phyloP scores from a whole-genome alignment of 176 grass and related monocot genomes.

The Neostapfia colusana region DNA sequence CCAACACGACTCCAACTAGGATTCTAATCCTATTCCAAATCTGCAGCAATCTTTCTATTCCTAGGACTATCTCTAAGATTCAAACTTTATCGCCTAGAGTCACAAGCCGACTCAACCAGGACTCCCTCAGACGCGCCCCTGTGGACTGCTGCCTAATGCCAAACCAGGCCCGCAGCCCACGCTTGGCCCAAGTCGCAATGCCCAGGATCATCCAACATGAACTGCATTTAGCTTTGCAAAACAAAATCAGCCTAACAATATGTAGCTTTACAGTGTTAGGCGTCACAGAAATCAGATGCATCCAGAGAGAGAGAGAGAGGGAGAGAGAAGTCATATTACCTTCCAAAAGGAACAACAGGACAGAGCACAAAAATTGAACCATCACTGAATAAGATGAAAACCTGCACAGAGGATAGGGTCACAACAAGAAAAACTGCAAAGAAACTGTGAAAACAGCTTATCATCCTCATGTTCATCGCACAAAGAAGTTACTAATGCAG shows the following conservation, averaged over 20 bases:
- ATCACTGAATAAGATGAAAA: conserved; percentile 91
- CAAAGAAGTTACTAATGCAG: neutral
- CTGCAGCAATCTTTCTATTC: too few species aligned
- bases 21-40: too few species aligned
- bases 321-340: conserved; percentile 42
- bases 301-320: conserved; percentile 12
- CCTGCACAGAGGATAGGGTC: conserved; percentile 48
- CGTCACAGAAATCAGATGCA: neutral
- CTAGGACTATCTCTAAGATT: too few species aligned
- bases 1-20: too few species aligned
- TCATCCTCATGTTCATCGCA: conserved; percentile 7
- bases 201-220: too few species aligned
- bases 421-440: neutral
- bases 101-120: too few species aligned
- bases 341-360: conserved; percentile 97
- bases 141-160: too few species aligned
- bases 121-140: too few species aligned
- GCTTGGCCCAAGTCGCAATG: too few species aligned
- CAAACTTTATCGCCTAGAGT: too few species aligned
- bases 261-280: conserved; percentile 35
- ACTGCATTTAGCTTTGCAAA: neutral
- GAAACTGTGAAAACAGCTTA: conserved; percentile 1
- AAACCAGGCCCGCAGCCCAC: too few species aligned
- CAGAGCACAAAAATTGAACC: conserved; percentile 89
- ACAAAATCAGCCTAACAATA: neutral